Base-by-base conservation (phyloP, 345 rosid species). In the Euphorbia pulcherrima region DNA sequence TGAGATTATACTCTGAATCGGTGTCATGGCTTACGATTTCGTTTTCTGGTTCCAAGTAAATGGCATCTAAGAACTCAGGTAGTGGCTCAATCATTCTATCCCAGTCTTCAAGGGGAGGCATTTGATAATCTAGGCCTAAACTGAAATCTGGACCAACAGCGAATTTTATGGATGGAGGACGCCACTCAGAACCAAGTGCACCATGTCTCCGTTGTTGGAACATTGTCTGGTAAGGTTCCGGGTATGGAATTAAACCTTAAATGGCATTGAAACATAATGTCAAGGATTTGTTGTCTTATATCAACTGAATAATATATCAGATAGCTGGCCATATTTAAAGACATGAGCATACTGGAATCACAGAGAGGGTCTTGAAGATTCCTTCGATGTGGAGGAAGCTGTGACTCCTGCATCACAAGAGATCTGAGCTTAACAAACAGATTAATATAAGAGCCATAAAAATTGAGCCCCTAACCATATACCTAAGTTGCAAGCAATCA, bases 221-320 rank as follows among this genome's bases (percentile, higher is more conserved):
- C 68, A 39, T 74, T 27, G 73, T 74, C 69, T 74, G 78, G 24
- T 74, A 74, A 64, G 78, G 78, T 64, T 74, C 78, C 63, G 78
- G 46, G 21, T 74, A 74, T 56, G 78, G 78, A 56, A 74, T 48
- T 68, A 74, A 63, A 68, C 78, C 78, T 74, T 47, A 21, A 68
- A 47, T 55, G 6, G 21, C 51, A 51, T 29, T 17, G 18, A 56
- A 64, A 1, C 21, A 57, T 9, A 23, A 33, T 20, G 52, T 35
- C 9, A 62, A 18, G 59, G 30, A 24, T 30, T 2, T 29, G n/a
- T 10, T n/a, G 27, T 17, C 40, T n/a, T 0, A 23, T 53, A 53
- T 21, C 9, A 53, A 3, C 48, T 46, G 60, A 44, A 10, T 47
- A 62, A 3, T 26, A 60, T 62, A 14, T 57, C 60, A 60, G 54